Evolutionary conservation across 2,329 filamentous ascomycete genomes (phyloP).

Genomic region (Alternaria longipes): DNA sequence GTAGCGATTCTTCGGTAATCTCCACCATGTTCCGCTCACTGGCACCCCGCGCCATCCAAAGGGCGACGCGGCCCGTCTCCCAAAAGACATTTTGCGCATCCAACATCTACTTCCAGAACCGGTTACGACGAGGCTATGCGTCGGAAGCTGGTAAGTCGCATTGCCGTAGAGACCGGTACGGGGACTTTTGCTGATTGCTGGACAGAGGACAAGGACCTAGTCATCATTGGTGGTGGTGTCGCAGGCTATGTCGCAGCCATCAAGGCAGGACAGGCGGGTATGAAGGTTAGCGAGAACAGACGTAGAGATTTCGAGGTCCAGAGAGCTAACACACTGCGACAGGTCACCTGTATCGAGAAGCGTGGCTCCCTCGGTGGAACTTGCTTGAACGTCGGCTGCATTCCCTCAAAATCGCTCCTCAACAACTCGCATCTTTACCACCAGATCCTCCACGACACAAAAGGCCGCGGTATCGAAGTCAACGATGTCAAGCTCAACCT

Average conservation of each 20-base stretch:
- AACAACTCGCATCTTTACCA: slow-evolving; percentile 99
- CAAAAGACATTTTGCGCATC: slow-evolving; percentile 52
- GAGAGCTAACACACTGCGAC: slow-evolving; percentile 17
- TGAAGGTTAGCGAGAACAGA: slow-evolving; percentile 73
- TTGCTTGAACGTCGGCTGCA: slow-evolving; percentile 98
- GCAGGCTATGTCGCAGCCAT: slow-evolving; percentile 99
- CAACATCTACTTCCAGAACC: slow-evolving; percentile 59
- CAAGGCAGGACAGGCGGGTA: slow-evolving; percentile 95
- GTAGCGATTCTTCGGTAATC: slow-evolving; percentile 32
- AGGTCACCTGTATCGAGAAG: slow-evolving; percentile 99
- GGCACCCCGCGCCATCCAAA: slow-evolving; percentile 60
- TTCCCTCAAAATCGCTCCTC: slow-evolving; percentile 98
- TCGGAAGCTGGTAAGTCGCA: slow-evolving; percentile 60
- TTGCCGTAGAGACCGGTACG: slow-evolving; percentile 26
- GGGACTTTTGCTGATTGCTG: slow-evolving; percentile 45
- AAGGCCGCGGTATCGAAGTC: slow-evolving; percentile 96
- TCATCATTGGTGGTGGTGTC: slow-evolving; percentile 98
- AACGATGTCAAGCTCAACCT: slow-evolving; percentile 97
- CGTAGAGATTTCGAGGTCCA: slow-evolving; percentile 1
- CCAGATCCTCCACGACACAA: slow-evolving; percentile 95
- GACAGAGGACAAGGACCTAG: slow-evolving; percentile 90
- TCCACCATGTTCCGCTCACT: slow-evolving; percentile 62
- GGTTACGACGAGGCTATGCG: slow-evolving; percentile 65
- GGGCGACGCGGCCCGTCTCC: slow-evolving; percentile 50
- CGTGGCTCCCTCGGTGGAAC: slow-evolving; percentile 93